Conservation (phyloP, 2,329 filamentous ascomycete species). For the Huntiella decipiens region DNA sequence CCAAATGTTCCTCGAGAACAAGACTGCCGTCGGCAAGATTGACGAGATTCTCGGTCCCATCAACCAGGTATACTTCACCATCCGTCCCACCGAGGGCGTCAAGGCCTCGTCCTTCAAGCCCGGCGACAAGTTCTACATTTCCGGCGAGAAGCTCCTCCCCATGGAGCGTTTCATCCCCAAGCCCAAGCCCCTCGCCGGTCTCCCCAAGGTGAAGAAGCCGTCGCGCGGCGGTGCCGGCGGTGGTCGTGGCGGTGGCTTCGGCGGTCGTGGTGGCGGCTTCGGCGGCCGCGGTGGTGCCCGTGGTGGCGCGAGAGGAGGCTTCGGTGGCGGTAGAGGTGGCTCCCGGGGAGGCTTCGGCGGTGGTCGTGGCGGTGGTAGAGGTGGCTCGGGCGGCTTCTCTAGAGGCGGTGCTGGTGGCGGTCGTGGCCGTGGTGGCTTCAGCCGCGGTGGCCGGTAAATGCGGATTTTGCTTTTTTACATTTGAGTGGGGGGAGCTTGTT, state of each 20-base stretch:
- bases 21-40: conserved; percentile 88
- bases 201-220: conserved; percentile 39
- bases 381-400: conserved; percentile 6
- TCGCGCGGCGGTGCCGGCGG: conserved; percentile 26
- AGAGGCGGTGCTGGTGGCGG: conserved; percentile 14
- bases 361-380: conserved; percentile 13
- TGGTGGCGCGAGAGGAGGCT: conserved; percentile 17
- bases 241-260: conserved; percentile 19
- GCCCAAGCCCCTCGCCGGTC: conserved; percentile 54
- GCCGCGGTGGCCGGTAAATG: conserved; percentile 11
- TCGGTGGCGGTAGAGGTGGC: conserved; percentile 13
- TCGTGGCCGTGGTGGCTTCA: conserved; percentile 16
- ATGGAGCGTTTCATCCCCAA: conserved; percentile 93
- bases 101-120: conserved; percentile 85
- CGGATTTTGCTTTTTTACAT: neutral
- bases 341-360: conserved; percentile 7
- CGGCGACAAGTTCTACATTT: conserved; percentile 95
- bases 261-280: conserved; percentile 19
- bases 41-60: conserved; percentile 95
- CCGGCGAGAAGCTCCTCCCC: conserved; percentile 80
- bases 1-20: conserved; percentile 97
- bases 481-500: no score
- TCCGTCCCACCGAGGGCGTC: conserved; percentile 93
- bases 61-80: conserved; percentile 96
- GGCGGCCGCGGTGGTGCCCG: conserved; percentile 17